phyloP scores from a whole-genome alignment of 192 early-diverging fungal species.

The Gamsiella multidivaricata region DNA sequence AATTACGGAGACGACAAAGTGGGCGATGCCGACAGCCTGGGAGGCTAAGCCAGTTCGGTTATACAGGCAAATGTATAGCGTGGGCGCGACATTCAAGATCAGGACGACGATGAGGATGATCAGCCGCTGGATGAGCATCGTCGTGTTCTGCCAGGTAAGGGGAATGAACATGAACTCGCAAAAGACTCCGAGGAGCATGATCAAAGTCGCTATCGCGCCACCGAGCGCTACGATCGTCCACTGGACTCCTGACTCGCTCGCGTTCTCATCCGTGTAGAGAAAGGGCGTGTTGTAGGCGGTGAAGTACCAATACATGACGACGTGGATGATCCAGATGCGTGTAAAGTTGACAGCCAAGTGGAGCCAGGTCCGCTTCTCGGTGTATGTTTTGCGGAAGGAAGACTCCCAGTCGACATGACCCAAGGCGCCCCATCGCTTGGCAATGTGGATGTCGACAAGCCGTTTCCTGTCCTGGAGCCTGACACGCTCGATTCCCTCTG shows the following conservation, averaged over 20 bases:
- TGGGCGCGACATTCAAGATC: slow-evolving; percentile 71
- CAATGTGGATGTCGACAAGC: slow-evolving; percentile 69
- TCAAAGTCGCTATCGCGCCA: slow-evolving; percentile 72
- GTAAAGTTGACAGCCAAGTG: slow-evolving; percentile 87
- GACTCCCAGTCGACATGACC: slow-evolving; percentile 75
- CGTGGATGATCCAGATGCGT: slow-evolving; percentile 88
- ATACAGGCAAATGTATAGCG: slow-evolving; percentile 67
- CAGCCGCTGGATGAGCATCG: slow-evolving; percentile 61
- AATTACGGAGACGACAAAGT: slow-evolving; percentile 74
- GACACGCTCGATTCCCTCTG: slow-evolving; percentile 70
- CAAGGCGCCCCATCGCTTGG: slow-evolving; percentile 71
- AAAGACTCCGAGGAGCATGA: slow-evolving; percentile 73
- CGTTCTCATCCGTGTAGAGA: slow-evolving; percentile 66
- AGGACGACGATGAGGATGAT: slow-evolving; percentile 69
- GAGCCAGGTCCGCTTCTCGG: slow-evolving; percentile 85
- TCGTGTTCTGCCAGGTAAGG: slow-evolving; percentile 65
- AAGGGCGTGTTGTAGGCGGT: slow-evolving; percentile 77
- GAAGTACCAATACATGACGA: slow-evolving; percentile 83
- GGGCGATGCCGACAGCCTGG: slow-evolving; percentile 70
- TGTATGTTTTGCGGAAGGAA: slow-evolving; percentile 83
- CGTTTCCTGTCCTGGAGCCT: slow-evolving; percentile 64
- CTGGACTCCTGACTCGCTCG: slow-evolving; percentile 58
- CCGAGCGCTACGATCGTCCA: slow-evolving; percentile 77
- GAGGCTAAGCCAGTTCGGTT: slow-evolving; percentile 58
- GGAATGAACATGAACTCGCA: slow-evolving; percentile 80